A percentile compares a stretch with the other conserved stretches of the same genome.
Evolutionary conservation across 306 rosid genomes (phyloP).

Genomic region (Cicer chorassanicum): DNA sequence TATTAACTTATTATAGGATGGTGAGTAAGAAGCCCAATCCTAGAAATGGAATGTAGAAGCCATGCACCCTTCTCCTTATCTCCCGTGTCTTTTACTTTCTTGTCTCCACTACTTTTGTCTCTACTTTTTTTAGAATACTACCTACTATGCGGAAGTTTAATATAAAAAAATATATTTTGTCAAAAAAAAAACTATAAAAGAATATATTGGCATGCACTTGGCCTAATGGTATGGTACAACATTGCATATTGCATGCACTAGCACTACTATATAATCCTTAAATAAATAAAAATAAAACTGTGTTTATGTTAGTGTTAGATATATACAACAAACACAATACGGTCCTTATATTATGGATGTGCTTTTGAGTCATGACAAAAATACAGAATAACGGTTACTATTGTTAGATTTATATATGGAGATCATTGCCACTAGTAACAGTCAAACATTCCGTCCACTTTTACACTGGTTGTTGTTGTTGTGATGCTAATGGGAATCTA

Average conservation of each 20-base stretch:
- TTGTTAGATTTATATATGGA: neutral
- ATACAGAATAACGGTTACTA: neutral
- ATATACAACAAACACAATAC: constrained; percentile 20
- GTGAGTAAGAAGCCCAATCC: constrained; percentile 27
- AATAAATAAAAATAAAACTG: neutral
- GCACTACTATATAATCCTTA: constrained; percentile 15
- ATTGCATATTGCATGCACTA: constrained; percentile 4
- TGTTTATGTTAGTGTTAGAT: constrained; percentile 19
- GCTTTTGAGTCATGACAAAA: constrained; percentile 42
- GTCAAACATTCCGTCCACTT: constrained; percentile 44
- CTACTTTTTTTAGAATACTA: constrained; percentile 50
- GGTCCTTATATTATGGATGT: constrained; percentile 40
- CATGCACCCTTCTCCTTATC: constrained; percentile 39
- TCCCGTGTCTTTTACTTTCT: constrained; percentile 55
- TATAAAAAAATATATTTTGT: no score
- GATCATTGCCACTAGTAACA: constrained; percentile 21
- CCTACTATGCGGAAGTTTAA: constrained; percentile 43
- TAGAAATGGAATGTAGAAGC: constrained; percentile 51
- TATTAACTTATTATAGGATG: neutral
- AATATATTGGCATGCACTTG: constrained; percentile 19
- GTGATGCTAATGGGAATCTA: neutral
- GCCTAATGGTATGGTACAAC: constrained; percentile 26
- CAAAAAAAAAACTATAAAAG: neutral
- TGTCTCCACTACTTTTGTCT: constrained; percentile 57
- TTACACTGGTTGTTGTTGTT: neutral